phyloP scores from a whole-genome alignment of 2,329 filamentous ascomycete species.

The Claviceps cyperi region DNA sequence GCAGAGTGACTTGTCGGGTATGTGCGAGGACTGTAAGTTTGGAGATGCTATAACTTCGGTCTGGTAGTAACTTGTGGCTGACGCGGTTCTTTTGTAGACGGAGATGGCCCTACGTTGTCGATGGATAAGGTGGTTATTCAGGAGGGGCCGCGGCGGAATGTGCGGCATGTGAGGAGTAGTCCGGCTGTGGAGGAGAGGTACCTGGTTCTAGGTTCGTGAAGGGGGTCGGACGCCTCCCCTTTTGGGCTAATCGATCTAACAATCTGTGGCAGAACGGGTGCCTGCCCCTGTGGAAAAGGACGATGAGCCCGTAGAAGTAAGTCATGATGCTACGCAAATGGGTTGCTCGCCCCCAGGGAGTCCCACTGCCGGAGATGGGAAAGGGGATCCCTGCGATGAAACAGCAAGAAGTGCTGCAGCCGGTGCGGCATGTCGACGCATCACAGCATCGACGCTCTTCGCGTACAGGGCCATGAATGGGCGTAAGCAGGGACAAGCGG shows the following conservation, averaged over 20 bases:
- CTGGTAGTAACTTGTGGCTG: too few relatives aligned
- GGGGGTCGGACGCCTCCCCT: too few relatives aligned
- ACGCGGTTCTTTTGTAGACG: too few relatives aligned
- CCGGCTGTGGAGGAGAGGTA: background rate
- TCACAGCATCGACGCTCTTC: slow-evolving; percentile 15
- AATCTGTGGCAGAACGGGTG: background rate
- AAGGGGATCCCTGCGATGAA: background rate
- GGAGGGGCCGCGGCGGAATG: slow-evolving; percentile 1
- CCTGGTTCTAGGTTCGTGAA: background rate
- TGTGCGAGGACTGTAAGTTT: background rate
- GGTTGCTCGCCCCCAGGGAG: background rate
- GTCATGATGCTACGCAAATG: background rate
- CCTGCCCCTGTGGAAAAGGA: background rate
- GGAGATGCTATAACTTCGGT: too few relatives aligned
- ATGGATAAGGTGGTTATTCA: background rate
- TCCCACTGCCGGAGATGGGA: background rate
- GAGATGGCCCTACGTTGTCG: background rate
- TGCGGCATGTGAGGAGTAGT: background rate
- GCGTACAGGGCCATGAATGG: slow-evolving; percentile 19
- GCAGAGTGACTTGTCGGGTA: slow-evolving; percentile 1
- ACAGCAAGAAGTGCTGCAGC: background rate
- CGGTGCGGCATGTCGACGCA: slow-evolving; percentile 7
- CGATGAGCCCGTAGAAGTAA: background rate
- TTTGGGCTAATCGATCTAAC: background rate
- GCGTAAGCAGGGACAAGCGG: background rate